Percentiles rank a stretch among this genome's conserved stretches.
phyloP scores from a whole-genome alignment of 441 rosid species.

The Iberis amara region DNA sequence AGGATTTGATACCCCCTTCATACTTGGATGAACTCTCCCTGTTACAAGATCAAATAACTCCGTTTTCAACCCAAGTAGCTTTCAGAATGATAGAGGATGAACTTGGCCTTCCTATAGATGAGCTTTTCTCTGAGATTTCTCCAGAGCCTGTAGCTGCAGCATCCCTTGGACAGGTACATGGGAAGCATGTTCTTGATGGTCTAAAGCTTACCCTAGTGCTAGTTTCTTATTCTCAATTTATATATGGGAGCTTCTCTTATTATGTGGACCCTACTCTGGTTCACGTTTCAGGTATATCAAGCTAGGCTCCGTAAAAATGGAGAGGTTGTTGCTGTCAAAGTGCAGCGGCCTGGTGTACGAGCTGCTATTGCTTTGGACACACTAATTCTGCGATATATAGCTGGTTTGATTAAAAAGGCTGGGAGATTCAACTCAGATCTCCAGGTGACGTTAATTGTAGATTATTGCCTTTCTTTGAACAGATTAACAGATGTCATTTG shows the following conservation, averaged over 20 bases:
- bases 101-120: constrained; percentile 61
- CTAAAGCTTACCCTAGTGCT: constrained; percentile 10
- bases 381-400: constrained; percentile 66
- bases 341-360: constrained; percentile 90
- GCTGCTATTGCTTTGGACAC: constrained; percentile 91
- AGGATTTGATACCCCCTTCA: constrained; percentile 86
- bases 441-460: constrained; percentile 40
- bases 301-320: constrained; percentile 68
- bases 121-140: constrained; percentile 78
- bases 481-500: background rate
- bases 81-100: constrained; percentile 68
- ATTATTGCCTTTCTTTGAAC: constrained; percentile 10
- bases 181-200: constrained; percentile 15
- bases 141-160: constrained; percentile 92
- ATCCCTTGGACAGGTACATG: constrained; percentile 80
- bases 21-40: constrained; percentile 81
- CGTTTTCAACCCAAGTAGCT: constrained; percentile 80
- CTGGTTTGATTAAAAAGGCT: constrained; percentile 58
- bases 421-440: constrained; percentile 82
- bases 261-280: constrained; percentile 18
- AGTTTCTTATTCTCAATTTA: constrained; percentile 1
- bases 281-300: constrained; percentile 61
- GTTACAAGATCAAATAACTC: constrained; percentile 83
- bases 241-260: constrained; percentile 6
- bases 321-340: constrained; percentile 79